Base-by-base conservation (phyloP, 2,329 filamentous ascomycete genomes). In the Geosmithia putterillii region DNA sequence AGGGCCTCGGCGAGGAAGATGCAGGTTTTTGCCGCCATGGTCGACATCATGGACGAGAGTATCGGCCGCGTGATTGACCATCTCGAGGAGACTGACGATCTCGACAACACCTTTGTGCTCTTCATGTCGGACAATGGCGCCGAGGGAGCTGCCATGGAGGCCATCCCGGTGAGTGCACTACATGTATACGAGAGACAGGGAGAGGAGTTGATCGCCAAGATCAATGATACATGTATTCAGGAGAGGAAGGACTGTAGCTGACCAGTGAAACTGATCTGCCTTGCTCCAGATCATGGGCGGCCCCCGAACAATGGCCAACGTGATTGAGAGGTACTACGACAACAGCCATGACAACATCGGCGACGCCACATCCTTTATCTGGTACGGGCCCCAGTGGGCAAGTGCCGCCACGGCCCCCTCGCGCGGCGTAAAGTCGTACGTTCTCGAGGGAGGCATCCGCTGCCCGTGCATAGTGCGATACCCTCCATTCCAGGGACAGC, bases 381-480 rank as follows among this genome's bases (percentile, higher is more conserved):
- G 74, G 74, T 79, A 79, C 48, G 75, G 76, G 1, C 71, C 69
- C 4, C 65, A 67, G 17, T 76, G 73, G 72, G 73, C 72, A 2
- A 59, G 63, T 39, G 62, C 61, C 1, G 56, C 61, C 9, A 65
- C 61, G 1, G 62, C 61, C 1, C 62, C 62, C 2, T 59, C 56
- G 35, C 50, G 61, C 21, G 47, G 64, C 15, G 64, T 60, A 53
- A 64, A 60, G 49, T 57, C 58, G 23, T 67, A 61, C 49, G 63
- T 64, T 1, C 67, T 64, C 2, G 63, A 69, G 42, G 66, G 73
- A 9, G 72, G 73, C 20, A 25, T 45, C 22, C 40, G 32, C n/a
- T 38, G 28, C 17, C 15, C 69, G 43, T 35, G 41, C 39, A 21
- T 46, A 20, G 22, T 47, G 3, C 35, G 20, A 12, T 25, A 17